A percentile compares a stretch with the other conserved stretches of the same genome.
Conservation (phyloP, 352 stramenopile genomes). For the Saprolegnia parasitica region DNA sequence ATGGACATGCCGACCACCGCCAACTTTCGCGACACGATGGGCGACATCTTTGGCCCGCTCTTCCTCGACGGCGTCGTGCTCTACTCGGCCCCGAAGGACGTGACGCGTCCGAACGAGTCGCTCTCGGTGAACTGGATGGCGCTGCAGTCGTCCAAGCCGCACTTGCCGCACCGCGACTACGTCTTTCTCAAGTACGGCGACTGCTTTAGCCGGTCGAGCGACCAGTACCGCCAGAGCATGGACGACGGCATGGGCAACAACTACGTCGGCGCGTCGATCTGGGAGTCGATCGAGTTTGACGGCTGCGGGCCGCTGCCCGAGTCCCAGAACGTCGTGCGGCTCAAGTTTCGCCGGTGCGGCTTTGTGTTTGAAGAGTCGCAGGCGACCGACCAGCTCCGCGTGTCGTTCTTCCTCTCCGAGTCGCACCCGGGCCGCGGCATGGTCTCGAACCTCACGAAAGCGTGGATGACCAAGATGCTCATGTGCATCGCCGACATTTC, state of each 20-base stretch:
- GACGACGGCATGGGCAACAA: slow-evolving; percentile 46
- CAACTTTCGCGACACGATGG: slow-evolving; percentile 69
- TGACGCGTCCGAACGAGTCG: slow-evolving; percentile 53
- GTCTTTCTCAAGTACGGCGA: slow-evolving; percentile 81
- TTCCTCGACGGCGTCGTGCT: slow-evolving; percentile 78
- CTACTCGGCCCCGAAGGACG: slow-evolving; percentile 52
- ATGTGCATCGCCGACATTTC: slow-evolving; percentile 61
- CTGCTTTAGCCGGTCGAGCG: slow-evolving; percentile 64
- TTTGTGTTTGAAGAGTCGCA: slow-evolving; percentile 75
- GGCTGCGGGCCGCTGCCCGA: slow-evolving; percentile 60
- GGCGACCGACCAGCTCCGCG: slow-evolving; percentile 48
- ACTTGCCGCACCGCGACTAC: slow-evolving; percentile 81
- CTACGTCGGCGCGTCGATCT: slow-evolving; percentile 70
- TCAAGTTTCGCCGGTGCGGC: slow-evolving; percentile 70
- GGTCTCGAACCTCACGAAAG: slow-evolving; percentile 65
- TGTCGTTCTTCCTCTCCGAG: slow-evolving; percentile 73
- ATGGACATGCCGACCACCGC: slow-evolving; percentile 65
- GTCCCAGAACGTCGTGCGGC: slow-evolving; percentile 73
- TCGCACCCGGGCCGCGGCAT: slow-evolving; percentile 60
- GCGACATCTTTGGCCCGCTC: slow-evolving; percentile 74
- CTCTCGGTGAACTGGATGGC: slow-evolving; percentile 80
- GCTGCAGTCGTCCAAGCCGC: slow-evolving; percentile 72
- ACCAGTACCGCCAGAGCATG: slow-evolving; percentile 28
- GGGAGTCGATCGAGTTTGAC: slow-evolving; percentile 81
- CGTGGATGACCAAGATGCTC: slow-evolving; percentile 83